Percentiles rank a stretch among this genome's conserved stretches.
phyloP scores from a whole-genome alignment of 805 yeast genomes.

The Myxozyma neglecta region DNA sequence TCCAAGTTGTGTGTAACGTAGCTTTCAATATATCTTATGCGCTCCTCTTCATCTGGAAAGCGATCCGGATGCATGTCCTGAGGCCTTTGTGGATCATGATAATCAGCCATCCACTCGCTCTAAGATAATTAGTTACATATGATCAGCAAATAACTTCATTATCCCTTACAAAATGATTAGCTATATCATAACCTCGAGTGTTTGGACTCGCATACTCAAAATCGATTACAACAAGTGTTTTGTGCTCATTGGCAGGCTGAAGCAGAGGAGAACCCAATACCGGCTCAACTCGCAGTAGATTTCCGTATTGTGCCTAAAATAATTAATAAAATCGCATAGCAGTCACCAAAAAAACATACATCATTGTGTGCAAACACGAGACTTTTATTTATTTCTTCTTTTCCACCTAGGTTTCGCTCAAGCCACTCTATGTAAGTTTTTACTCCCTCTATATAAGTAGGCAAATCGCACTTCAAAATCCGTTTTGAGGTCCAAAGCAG shows the following conservation, averaged over 20 bases:
- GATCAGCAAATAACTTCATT: no score
- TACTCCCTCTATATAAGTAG: constrained; percentile 51
- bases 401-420: constrained; percentile 48
- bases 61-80: constrained; percentile 55
- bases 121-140: background rate
- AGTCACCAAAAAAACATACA: constrained; percentile 20
- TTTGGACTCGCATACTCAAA: constrained; percentile 95
- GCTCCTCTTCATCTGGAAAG: constrained; percentile 70
- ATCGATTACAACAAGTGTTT: constrained; percentile 86
- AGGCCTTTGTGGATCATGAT: constrained; percentile 60
- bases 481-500: constrained; percentile 27
- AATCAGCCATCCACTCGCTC: constrained; percentile 96
- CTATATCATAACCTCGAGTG: constrained; percentile 83
- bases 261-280: constrained; percentile 54
- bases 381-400: constrained; percentile 45
- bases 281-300: constrained; percentile 62
- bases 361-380: constrained; percentile 92
- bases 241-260: constrained; percentile 54
- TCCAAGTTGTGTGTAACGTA: constrained; percentile 57
- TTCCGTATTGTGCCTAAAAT: constrained; percentile 79
- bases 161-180: constrained; percentile 66
- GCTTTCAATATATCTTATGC: constrained; percentile 69
- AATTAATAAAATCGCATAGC: background rate
- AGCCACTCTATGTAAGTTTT: constrained; percentile 64
- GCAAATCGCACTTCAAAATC: constrained; percentile 46